These are phyloP conservation scores for Rhizophlyctis rosea DNA, from an alignment of 192 early-diverging fungal genomes.

Conservation along the genomic window DNA sequence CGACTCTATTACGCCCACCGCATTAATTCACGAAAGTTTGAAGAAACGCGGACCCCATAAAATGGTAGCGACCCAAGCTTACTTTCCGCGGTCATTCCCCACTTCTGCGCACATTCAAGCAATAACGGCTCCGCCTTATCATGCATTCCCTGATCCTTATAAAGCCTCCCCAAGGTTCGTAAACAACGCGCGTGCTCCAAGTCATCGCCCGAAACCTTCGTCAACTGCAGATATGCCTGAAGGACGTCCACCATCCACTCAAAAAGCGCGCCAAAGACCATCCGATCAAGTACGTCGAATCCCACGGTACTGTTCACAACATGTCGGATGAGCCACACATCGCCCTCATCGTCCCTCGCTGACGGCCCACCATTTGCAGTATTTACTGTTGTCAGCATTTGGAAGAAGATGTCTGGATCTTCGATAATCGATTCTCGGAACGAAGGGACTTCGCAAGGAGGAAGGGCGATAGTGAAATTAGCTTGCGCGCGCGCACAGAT, in stretches of 20 bases:
- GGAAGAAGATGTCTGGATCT: not conserved
- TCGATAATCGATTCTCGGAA: not conserved
- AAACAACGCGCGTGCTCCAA: not conserved
- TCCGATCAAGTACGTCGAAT: not conserved
- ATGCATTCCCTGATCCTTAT: not conserved
- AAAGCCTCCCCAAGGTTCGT: not conserved
- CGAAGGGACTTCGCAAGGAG: not conserved
- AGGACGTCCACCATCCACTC: not conserved
- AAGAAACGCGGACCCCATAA: too few relatives aligned
- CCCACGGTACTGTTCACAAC: not conserved
- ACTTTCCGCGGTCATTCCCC: too few relatives aligned
- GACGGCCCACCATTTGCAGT: not conserved
- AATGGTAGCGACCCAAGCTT: too few relatives aligned
- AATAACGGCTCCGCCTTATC: not conserved
- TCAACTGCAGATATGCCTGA: not conserved
- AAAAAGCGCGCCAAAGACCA: not conserved
- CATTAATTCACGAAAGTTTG: constrained; percentile 14
- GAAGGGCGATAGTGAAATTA: not conserved
- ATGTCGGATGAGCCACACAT: not conserved
- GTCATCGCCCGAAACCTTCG: not conserved
- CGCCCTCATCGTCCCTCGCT: not conserved
- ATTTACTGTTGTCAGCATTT: not conserved
- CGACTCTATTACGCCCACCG: constrained; percentile 10
- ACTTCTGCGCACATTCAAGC: not conserved
- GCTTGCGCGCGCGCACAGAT: not conserved